Evolutionary conservation across 2,329 filamentous ascomycete species (phyloP), one percentile per base, ranked within the genome.

Genomic region (Cercospora sesami): DNA sequence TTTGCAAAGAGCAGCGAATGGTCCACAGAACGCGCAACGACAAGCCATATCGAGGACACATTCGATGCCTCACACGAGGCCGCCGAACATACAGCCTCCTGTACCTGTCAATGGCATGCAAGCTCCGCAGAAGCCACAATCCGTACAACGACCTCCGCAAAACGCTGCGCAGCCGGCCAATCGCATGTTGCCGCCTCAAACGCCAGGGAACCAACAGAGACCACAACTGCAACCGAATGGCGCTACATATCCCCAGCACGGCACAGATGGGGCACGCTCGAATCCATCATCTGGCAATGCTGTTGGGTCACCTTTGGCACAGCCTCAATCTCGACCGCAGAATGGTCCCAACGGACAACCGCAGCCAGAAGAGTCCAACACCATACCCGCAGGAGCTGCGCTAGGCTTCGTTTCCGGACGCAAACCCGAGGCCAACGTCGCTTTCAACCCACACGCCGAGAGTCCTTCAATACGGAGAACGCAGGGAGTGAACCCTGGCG

Each of bases 391-490:
- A 61, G 76, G 77, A 36, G 73, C 77, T 23, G 76, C 81, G 0
- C 74, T 80, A 53, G 82, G 83, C 45, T 85, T 85, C 69, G 78
- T 84, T 10, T 82, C 81, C 14, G 82, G 80, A 8, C 80, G 82
- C 39, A 69, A 79, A 64, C 73, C 80, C 14, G 77, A 79, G 14
- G 60, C 69, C 1, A 68, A 75, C 14, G 68, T 77, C 18, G 79
- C 80, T 0, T 85, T 85, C 76, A 83, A 85, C 57, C 83, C 83
- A 4, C 80, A 84, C 63, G 80, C 77, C 12, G 83, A 84, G 60
- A 83, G 80, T 69, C 93, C 94, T 0, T 95, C 93, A 0, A 93
- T 97, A 76, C 88, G 92, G 69, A 94, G 94, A 77, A 97, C 94
- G 0, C 91, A 91, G 0, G 94, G 94, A 2, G 86, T 97, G 45